Percentiles rank a stretch among this genome's conserved stretches.
Conservation (phyloP, 2,329 filamentous ascomycete genomes). For the Exutisphaerella laricina region DNA sequence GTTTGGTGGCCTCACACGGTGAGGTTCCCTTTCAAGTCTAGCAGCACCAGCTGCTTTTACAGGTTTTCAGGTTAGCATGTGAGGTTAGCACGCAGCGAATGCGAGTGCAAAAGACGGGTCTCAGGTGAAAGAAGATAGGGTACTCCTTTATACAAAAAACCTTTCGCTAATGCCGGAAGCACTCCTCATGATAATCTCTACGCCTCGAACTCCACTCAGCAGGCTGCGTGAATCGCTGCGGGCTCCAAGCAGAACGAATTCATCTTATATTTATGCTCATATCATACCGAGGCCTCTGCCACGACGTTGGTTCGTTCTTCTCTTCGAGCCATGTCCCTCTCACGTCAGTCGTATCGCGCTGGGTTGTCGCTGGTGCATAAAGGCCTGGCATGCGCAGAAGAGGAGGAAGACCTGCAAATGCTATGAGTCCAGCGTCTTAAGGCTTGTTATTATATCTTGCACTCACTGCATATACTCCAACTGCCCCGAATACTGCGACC, state of each 20-base stretch:
- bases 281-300: not conserved
- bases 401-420: conserved; percentile 69
- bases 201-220: not conserved
- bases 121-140: no score
- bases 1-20: no score
- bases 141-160: not conserved
- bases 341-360: conserved; percentile 1
- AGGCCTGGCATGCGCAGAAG: conserved; percentile 85
- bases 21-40: no score
- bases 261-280: conserved; percentile 2
- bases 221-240: no score
- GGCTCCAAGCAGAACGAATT: no score
- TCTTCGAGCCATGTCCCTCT: not conserved
- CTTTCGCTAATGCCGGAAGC: not conserved
- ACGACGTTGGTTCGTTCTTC: not conserved
- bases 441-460: conserved; percentile 4
- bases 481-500: conserved; percentile 77
- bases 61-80: no score
- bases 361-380: conserved; percentile 70
- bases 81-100: no score
- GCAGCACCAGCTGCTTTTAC: no score
- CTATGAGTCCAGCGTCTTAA: not conserved
- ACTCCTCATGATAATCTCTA: not conserved
- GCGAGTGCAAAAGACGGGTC: no score
- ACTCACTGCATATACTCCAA: conserved; percentile 82